Base-by-base conservation (phyloP, 1,284 basidiomycete species). In the Ustilago tritici region DNA sequence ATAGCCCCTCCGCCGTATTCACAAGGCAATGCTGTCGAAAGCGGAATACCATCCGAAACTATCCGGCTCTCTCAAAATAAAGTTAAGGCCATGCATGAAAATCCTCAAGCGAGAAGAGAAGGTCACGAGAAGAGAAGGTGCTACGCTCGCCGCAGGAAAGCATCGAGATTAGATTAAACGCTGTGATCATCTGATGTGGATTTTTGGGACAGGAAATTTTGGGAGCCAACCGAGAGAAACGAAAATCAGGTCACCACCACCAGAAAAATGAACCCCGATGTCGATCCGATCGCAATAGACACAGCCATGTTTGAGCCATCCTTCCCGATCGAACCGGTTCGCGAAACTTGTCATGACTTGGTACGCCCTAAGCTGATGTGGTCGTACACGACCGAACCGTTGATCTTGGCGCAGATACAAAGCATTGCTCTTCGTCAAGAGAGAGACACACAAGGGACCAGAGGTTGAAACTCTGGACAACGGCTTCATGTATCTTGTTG, bases 81-180 rank as follows among this genome's bases (percentile, higher is more conserved):
- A 41, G 11, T 14, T 2, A 41, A 41, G 40, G 14, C 8, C 23
- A 49, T 49, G 50, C 50, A 32, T 53, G 50, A 53, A 35, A 55
- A 55, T 53, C 17, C 19, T 28, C 34, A 32, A 53, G 31, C 46
- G 46, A 49, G 46, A 10, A 5, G 23, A 11, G 8, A 49, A 23
- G 46, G 46, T 49, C 46, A 28, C 46, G 46, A 7, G 46, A 49
- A 14, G 40, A 17, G 11, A 17, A 15, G 40, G 40, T 28, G 23
- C 23, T 28, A 28, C 23, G 23, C 23, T 28, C 23, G 23, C 3
- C 23, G 23, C 23, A 28, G 23, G 23, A 28, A 28, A 3, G 23
- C 23, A 28, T 49, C 46, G 23, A 49, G 46, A 49, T 49, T 49
- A 49, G 46, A 49, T 49, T 49, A 49, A 40, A 31, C 46, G 28